Percentiles rank a stretch among this genome's conserved stretches.
Evolutionary conservation across 495 filamentous ascomycete genomes (phyloP).

Genomic region (Baudoinia panamericana): DNA sequence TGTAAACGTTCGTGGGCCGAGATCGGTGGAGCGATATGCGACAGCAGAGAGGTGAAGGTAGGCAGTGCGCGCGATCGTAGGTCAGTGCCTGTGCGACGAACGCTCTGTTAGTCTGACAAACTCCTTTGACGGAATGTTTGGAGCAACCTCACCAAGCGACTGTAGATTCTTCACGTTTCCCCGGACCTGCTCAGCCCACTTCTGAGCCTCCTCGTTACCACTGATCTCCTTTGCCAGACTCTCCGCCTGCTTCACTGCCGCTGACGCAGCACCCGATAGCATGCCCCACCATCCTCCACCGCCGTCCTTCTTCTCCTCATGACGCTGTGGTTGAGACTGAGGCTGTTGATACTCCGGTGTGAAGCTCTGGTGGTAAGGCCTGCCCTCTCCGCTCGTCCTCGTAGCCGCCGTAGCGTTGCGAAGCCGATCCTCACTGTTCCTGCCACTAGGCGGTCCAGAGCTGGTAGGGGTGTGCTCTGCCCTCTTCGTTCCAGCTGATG

Average conservation of each 20-base stretch:
- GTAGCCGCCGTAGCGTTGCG: constrained; percentile 25
- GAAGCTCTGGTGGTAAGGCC: constrained; percentile 46
- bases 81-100: constrained; percentile 76
- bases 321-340: constrained; percentile 32
- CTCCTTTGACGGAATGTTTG: no score
- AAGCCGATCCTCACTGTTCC: constrained; percentile 43
- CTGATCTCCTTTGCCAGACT: constrained; percentile 88
- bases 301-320: constrained; percentile 39
- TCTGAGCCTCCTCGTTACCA: constrained; percentile 88
- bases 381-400: constrained; percentile 65
- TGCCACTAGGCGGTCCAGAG: constrained; percentile 28
- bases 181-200: constrained; percentile 88
- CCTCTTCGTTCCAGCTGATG: constrained; percentile 42
- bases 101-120: no score
- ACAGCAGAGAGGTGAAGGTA: constrained; percentile 86
- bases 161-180: constrained; percentile 76
- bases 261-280: constrained; percentile 50
- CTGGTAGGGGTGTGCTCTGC: constrained; percentile 43
- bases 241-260: constrained; percentile 90
- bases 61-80: constrained; percentile 79
- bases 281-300: constrained; percentile 89
- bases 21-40: constrained; percentile 91
- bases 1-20: constrained; percentile 94
- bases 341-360: constrained; percentile 28
- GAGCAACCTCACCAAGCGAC: constrained; percentile 64